Base-by-base conservation (phyloP, 2,329 filamentous ascomycete genomes). In the Diplodia mutila region DNA sequence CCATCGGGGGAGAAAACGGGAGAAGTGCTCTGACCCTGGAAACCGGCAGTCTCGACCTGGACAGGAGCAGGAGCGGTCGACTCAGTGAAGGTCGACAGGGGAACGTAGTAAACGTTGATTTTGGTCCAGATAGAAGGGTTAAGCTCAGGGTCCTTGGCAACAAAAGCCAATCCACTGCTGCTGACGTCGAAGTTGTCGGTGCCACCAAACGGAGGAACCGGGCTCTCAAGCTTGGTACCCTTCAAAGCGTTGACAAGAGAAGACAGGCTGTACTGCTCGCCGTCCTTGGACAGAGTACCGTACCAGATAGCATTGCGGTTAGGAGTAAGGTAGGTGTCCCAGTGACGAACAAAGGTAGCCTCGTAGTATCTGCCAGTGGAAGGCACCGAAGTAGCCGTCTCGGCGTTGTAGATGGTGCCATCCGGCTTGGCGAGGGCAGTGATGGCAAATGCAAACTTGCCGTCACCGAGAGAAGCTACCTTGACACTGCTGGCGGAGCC, bases 111-210 rank as follows among this genome's bases (percentile, higher is more conserved):
- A 37, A 96, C 85, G 74, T 95, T 91, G 0, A 90, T 90, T 73
- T 94, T 94, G 6, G 93, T 97, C 77, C 91, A 88, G 67, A 91
- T 85, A 0, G 91, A 91, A 3, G 87, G 88, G 72, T 91, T 88
- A 29, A 93, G 78, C 12, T 86, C 81, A 0, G 91, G 91, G 72
- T 93, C 91, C 72, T 92, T 92, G 9, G 91, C 86, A 11, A 93
- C 87, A 73, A 94, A 94, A 7, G 89, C 86, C 64, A 94, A 84
- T 0, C 90, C 91, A 53, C 82, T 78, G 34, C 80, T 79, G 68
- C 88, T 85, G 68, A 94, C 86, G 73, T 96, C 92, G 73, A 94
- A 97, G 77, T 96, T 90, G n/a, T 88, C 86, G 0, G 87, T 81
- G 23, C 91, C 92, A 3, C 93, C 93, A 73, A 97, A 96, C 0